A percentile compares a stretch with the other conserved stretches of the same genome.
Evolutionary conservation across 1,139 yeast genomes (phyloP).

Genomic region (Diutina rugosa): DNA sequence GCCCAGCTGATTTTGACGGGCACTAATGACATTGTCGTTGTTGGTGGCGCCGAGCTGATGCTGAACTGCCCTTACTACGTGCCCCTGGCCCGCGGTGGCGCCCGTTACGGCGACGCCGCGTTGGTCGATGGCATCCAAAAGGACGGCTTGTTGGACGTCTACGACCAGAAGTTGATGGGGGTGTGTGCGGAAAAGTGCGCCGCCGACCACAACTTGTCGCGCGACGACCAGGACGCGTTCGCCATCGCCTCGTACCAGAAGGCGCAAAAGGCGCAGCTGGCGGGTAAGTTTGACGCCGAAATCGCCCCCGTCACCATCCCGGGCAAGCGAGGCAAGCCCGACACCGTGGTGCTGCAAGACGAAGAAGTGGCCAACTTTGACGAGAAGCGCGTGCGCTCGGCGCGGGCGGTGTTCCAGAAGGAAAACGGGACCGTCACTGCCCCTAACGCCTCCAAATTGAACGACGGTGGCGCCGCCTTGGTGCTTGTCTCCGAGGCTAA

Average conservation of each 20-base stretch:
- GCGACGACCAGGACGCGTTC: slow-evolving; percentile 63
- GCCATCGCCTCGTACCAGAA: slow-evolving; percentile 60
- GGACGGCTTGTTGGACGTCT: slow-evolving; percentile 89
- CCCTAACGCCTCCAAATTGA: slow-evolving; percentile 88
- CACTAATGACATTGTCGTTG: slow-evolving; percentile 81
- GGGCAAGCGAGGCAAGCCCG: slow-evolving; percentile 91
- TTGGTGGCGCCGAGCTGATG: slow-evolving; percentile 98
- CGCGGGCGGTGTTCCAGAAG: slow-evolving; percentile 87
- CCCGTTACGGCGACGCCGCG: slow-evolving; percentile 72
- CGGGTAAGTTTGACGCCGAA: slow-evolving; percentile 71
- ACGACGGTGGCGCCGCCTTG: slow-evolving; percentile 96
- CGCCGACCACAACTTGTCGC: slow-evolving; percentile 44
- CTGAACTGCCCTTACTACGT: slow-evolving; percentile 89
- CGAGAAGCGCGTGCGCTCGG: slow-evolving; percentile 60
- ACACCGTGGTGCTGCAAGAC: slow-evolving; percentile 53
- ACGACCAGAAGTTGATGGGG: slow-evolving; percentile 84
- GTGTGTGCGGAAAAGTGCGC: slow-evolving; percentile 96
- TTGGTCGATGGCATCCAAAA: slow-evolving; percentile 80
- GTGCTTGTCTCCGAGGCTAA: slow-evolving; percentile 73
- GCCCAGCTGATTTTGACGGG: slow-evolving; percentile 88
- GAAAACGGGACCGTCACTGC: slow-evolving; percentile 94
- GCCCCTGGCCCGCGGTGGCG: slow-evolving; percentile 76
- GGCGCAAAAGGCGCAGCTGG: slow-evolving; percentile 67
- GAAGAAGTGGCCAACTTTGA: slow-evolving; percentile 65
- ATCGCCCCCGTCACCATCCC: slow-evolving; percentile 79